Base-by-base conservation (phyloP, 169 alveolate species). In the Ichthyophthirius multifiliis region DNA sequence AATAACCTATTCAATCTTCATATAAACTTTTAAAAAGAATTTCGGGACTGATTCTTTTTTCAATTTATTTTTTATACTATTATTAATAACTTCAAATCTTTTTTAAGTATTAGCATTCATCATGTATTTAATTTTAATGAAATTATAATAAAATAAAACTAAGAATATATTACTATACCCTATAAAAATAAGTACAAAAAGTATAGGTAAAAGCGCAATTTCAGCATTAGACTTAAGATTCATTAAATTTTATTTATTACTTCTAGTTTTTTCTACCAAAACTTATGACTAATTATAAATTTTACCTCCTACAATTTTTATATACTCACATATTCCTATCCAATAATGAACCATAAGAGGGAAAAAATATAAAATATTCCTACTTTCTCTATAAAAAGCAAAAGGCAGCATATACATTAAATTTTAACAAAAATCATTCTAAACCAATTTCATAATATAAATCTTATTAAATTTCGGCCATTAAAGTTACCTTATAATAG, bases 281-380 rank as follows among this genome's bases (percentile, higher is more conserved):
- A 27, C 31, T 9, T 55, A 34, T 27, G 41, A 34, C 15, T 55
- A 27, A 20, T 55, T 15, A 23, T 55, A 55, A 18, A 55, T 12
- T 20, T 55, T 55, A 55, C 31, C 31, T 18, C 31, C 31, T 6
- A 23, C 12, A 27, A 55, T 55, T 2, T 55, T 55, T 10, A 55
- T 27, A 55, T 55, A 55, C 39, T 55, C 71, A 55, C 71, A 55
- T 20, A 55, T 55, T 20, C 71, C 71, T 27, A 55, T 27, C 71
- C 71, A 55, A 27, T 10, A 55, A 10, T 55, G 71, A 10, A 55
- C 13, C 18, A 23, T 23, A 27, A 55, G 15, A 27, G 71, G 71
- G 71, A 55, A 55, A 10, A 27, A 55, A 23, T 27, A 55, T 1
- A 55, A 55, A 7, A 55, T 27, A 55, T 55, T 55, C 6, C 71